phyloP scores from a whole-genome alignment of 2,329 filamentous ascomycete species.

The Colletotrichum sojae region DNA sequence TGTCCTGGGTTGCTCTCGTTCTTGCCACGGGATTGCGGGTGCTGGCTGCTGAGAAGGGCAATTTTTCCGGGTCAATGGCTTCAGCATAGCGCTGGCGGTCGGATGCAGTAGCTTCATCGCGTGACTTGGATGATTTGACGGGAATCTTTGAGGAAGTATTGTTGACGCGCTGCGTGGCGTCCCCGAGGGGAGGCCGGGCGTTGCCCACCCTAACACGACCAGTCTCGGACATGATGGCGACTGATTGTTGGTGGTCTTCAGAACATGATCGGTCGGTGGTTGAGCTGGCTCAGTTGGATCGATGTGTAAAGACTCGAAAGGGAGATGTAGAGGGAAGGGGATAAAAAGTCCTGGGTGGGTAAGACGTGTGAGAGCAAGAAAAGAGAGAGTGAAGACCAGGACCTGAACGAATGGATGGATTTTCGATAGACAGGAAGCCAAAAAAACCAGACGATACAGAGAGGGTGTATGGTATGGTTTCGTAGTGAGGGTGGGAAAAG shows the following conservation, averaged over 20 bases:
- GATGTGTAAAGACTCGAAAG: conserved; percentile 20
- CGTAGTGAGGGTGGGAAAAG: conserved; percentile 30
- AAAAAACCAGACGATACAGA: conserved; percentile 39
- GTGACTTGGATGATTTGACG: conserved; percentile 49
- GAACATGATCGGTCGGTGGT: conserved; percentile 22
- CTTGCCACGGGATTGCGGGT: conserved; percentile 44
- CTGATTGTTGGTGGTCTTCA: conserved; percentile 5
- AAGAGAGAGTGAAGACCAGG: conserved; percentile 24
- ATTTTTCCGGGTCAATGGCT: conserved; percentile 35
- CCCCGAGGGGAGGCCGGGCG: conserved; percentile 59
- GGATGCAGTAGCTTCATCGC: conserved; percentile 39
- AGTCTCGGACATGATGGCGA: conserved; percentile 39
- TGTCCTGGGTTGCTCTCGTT: conserved; percentile 47
- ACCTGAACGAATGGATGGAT: conserved; percentile 38
- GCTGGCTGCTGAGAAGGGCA: conserved; percentile 21
- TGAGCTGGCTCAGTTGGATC: neutral
- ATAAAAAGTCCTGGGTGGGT: conserved; percentile 24
- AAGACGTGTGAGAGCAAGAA: conserved; percentile 32
- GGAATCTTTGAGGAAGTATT: conserved; percentile 50
- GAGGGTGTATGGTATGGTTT: conserved; percentile 20
- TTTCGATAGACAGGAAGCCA: conserved; percentile 38
- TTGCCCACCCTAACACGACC: conserved; percentile 27
- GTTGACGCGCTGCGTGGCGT: conserved; percentile 64
- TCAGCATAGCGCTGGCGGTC: conserved; percentile 40
- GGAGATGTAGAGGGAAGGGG: conserved; percentile 22